Evolutionary conservation across 192 early-diverging fungal species (phyloP), one percentile per base, ranked within the genome.

Genomic region (Linnemannia zychae): DNA sequence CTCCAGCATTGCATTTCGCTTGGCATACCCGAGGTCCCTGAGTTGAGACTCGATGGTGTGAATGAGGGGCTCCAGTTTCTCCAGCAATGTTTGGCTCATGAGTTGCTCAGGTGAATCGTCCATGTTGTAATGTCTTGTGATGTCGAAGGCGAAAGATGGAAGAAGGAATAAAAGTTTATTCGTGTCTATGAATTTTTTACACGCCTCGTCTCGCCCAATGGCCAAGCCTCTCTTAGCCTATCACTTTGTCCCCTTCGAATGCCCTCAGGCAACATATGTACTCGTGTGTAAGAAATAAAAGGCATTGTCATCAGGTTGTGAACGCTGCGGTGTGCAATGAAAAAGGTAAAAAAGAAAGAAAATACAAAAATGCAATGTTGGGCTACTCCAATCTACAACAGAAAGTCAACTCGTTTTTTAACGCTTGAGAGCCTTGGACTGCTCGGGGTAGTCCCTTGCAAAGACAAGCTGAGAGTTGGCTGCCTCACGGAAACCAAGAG

Each of bases 401-500:
- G n/a, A 49, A 63, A 31, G 28, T 31, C 13, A 28, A n/a, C 28
- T 63, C 28, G 15, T 63, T 28, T 57, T 70, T 75, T 85, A 85
- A 24, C 83, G 83, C 74, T 85, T 79, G 69, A 85, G 83, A 31
- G 78, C 83, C 69, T 76, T 79, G 74, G 77, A 71, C 49, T 85
- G 83, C 70, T 85, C 83, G 49, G 83, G 83, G 70, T 85, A 85
- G 50, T 85, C 78, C 52, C 74, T 71, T 79, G 83, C 83, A 57
- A 85, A 85, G 22, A 85, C 74, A 11, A 85, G 74, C 72, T 85
- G 83, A 13, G 83, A 78, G 65, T 76, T 79, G 73, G 83, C 83
- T 24, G 83, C 83, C 74, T 85, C 83, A n/a, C 77, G 74, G 77
- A 85, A 85, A 17, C 83, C 83, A 52, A 89, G 53, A 16, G 95